These are phyloP conservation scores for Retiboletus flavoniger DNA, from an alignment of 1,284 basidiomycete species.

Conservation along the genomic window DNA sequence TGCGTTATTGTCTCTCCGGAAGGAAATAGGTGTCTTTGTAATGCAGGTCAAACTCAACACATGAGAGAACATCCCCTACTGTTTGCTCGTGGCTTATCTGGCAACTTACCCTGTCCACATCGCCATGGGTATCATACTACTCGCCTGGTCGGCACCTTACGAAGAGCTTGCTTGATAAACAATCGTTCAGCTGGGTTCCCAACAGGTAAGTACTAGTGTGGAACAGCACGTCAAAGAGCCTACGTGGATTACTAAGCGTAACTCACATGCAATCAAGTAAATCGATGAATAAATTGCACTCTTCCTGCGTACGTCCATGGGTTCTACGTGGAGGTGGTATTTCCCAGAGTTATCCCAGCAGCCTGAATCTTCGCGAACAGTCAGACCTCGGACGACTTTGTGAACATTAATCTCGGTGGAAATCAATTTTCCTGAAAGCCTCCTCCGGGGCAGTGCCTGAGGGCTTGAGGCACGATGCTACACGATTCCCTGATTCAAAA, in stretches of 20 bases:
- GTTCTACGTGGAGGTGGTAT: not conserved
- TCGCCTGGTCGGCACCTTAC: not conserved
- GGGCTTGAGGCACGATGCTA: not conserved
- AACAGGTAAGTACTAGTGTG: not conserved
- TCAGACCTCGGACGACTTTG: not conserved
- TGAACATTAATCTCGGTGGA: too few species aligned
- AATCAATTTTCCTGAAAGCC: not conserved
- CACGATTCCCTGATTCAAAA: not conserved
- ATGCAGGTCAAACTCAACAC: not conserved
- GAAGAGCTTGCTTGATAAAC: not conserved
- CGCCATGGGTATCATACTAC: conserved; percentile 12
- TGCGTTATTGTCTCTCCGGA: too few species aligned
- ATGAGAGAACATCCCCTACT: not conserved
- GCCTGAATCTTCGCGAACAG: too few species aligned
- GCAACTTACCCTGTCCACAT: not conserved
- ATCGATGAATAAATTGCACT: not conserved
- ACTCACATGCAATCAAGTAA: not conserved
- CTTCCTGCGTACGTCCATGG: not conserved
- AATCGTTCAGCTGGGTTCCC: not conserved
- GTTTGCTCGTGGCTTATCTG: not conserved
- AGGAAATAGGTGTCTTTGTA: not conserved
- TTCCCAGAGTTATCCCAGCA: not conserved
- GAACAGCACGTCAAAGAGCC: too few species aligned
- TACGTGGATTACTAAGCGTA: not conserved
- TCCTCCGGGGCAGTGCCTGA: not conserved